A percentile compares a stretch with the other conserved stretches of the same genome.
These are phyloP conservation scores for Kluyveromyces sp. DNA, from an alignment of 1,139 yeast species.

Conservation along the genomic window DNA sequence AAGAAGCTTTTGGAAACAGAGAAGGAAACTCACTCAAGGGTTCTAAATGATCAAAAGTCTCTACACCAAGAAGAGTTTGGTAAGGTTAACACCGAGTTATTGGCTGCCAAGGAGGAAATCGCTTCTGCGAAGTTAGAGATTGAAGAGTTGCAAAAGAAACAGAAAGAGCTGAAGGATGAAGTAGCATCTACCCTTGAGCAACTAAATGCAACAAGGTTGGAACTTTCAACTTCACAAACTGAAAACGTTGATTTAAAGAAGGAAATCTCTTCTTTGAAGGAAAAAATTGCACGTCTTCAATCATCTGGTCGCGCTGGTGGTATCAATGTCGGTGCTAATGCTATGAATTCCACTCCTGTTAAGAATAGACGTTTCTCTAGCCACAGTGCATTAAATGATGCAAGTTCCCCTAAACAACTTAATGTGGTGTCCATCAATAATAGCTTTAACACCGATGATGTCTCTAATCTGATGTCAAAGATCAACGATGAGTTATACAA, in stretches of 20 bases:
- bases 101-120: slow-evolving; percentile 50
- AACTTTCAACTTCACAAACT: slow-evolving; percentile 54
- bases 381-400: slow-evolving; percentile 10
- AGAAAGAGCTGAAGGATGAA: slow-evolving; percentile 54
- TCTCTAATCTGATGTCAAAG: slow-evolving; percentile 40
- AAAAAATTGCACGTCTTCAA: slow-evolving; percentile 48
- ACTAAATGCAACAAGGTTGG: slow-evolving; percentile 54
- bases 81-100: slow-evolving; percentile 51
- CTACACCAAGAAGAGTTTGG: slow-evolving; percentile 47
- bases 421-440: slow-evolving; percentile 14
- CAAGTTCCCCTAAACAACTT: slow-evolving; percentile 13
- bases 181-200: slow-evolving; percentile 55
- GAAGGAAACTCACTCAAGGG: slow-evolving; percentile 47
- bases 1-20: slow-evolving; percentile 50
- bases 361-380: slow-evolving; percentile 13
- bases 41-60: slow-evolving; percentile 38
- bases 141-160: slow-evolving; percentile 57
- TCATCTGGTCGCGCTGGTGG: slow-evolving; percentile 31
- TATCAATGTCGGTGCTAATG: slow-evolving; percentile 19
- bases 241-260: slow-evolving; percentile 63
- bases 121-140: slow-evolving; percentile 56
- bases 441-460: slow-evolving; percentile 38
- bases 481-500: slow-evolving; percentile 68
- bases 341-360: slow-evolving; percentile 21
- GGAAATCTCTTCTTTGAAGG: slow-evolving; percentile 62